Percentiles rank a stretch among this genome's conserved stretches.
phyloP scores from a whole-genome alignment of 2,329 filamentous ascomycete genomes.

The Aspergillus brasiliensis region DNA sequence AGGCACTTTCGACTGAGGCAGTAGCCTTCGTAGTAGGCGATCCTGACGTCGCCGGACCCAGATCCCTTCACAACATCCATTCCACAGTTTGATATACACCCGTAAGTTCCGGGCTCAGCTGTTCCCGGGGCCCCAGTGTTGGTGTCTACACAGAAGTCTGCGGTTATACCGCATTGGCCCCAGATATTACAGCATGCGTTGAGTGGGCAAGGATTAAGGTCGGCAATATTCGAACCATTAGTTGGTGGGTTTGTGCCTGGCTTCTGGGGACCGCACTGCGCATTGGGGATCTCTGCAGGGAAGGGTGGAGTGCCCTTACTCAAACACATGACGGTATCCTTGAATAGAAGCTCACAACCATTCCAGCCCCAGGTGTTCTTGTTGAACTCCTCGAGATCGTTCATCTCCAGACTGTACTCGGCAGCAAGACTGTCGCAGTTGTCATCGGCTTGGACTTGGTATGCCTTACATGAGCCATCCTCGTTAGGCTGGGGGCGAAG shows the following conservation, averaged over 20 bases:
- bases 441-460: slow-evolving; percentile 39
- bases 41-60: slow-evolving; percentile 20
- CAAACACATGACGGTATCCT: slow-evolving; percentile 41
- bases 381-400: slow-evolving; percentile 44
- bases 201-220: neutral
- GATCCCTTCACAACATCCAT: slow-evolving; percentile 32
- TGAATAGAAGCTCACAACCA: slow-evolving; percentile 39
- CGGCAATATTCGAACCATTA: neutral
- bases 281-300: slow-evolving; percentile 40
- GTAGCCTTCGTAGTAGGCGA: slow-evolving; percentile 39
- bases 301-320: slow-evolving; percentile 44
- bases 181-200: neutral
- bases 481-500: slow-evolving; percentile 37
- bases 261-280: slow-evolving; percentile 48
- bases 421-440: slow-evolving; percentile 29
- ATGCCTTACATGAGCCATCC: slow-evolving; percentile 42
- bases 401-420: slow-evolving; percentile 35
- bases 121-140: slow-evolving; percentile 42
- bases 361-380: slow-evolving; percentile 50
- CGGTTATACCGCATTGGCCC: slow-evolving; percentile 44
- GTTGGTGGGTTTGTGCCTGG: neutral
- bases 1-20: slow-evolving; percentile 32
- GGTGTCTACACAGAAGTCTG: slow-evolving; percentile 45
- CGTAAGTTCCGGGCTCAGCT: slow-evolving; percentile 33
- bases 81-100: slow-evolving; percentile 49